Evolutionary conservation across 2,329 filamentous ascomycete species (phyloP), one percentile per base, ranked within the genome.

Genomic region (Graphilbum sp.): DNA sequence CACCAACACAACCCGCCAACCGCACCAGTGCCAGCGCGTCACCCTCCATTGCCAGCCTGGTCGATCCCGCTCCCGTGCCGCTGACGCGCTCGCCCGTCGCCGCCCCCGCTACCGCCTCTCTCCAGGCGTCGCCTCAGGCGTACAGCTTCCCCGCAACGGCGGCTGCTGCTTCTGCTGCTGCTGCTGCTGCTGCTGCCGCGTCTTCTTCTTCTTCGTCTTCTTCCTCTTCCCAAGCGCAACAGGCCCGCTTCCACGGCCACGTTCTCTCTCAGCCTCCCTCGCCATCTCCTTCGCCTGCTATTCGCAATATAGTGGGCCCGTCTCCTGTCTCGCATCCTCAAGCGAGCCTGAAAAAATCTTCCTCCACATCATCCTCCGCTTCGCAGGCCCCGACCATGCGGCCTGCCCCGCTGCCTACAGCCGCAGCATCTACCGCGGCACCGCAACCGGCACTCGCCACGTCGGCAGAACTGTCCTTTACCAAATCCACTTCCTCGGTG

Each of bases 21-120:
- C 74, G 80, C 39, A 80, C 83, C n/a, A 88, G 82, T 39, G 80
- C 83, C n/a, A 88, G 82, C 53, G 81, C 81, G 30, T 95, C 88
- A 5, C 87, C 88, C 1, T 88, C 88, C 3, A 94, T 95, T 47
- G 79, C 85, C 6, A 93, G 84, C 57, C 69, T 95, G 41, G 83
- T 95, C 36, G 85, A 94, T 47, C 80, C 79, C 25, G 69, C 70
- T 6, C 47, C 66, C 13, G 58, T 34, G 6, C n/a, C 35, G 9
- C 36, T 34, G 8, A 5, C 35, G 3, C 63, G 38, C 34, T 62
- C 34, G 47, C 40, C 45, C 1, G 35, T 56, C 52, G 33, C 53
- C 50, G 2, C 50, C 9, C 37, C 42, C 10, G 17, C 35, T 1
- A n/a, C n/a, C n/a, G n/a, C 36, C 17, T n/a, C 18, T 45, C 40